Base-by-base conservation (phyloP, 768 basidiomycete genomes). In the Pleurotus ostreatus region DNA sequence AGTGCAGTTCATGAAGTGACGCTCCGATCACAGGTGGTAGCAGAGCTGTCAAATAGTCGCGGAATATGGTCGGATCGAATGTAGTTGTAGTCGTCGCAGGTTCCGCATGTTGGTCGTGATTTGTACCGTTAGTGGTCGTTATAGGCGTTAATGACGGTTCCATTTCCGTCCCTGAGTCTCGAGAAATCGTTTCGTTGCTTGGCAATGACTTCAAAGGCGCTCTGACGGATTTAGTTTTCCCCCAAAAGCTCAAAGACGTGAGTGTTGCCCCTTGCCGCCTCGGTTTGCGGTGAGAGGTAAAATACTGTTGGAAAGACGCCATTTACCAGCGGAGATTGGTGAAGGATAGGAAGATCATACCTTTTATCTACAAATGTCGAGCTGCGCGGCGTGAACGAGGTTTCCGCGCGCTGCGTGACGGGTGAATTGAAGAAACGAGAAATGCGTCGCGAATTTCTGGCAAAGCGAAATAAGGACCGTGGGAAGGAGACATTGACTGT, bases 11-110 rank as follows among this genome's bases (percentile, higher is more conserved):
- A 40, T 77, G 73, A 0, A 76, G 75, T 9, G 73, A 65, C 2
- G 90, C 86, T n/a, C 84, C 91, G n/a, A 95, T 78, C 1, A 93
- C 79, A 9, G 91, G 88, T 1, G 93, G 92, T 2, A 95, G 74
- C 20, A 95, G 76, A 1, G 82, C 75, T 41, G 81, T 72, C 26
- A 94, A 75, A 71, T 93, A 94, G 7, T 78, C 72, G 57, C 79
- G 82, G 67, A 94, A 91, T 56, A 86, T 70, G 25, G 79, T 75
- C 8, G 86, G 68, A 70, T 94, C 90, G 68, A 92, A 92, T 34
- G 77, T 65, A 34, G 68, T 22, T 6, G 41, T 22, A 13, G 41
- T 44, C 41, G 41, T 48, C 4, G 61, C 63, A 56, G 67, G 68
- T 47, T 64, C 58, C 41, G 68, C 54, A n/a, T 56, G 44, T 49